Evolutionary conservation across 2,329 filamentous ascomycete species (phyloP), one percentile per base, ranked within the genome.

Genomic region (Macrophomina pseudophaseolina): DNA sequence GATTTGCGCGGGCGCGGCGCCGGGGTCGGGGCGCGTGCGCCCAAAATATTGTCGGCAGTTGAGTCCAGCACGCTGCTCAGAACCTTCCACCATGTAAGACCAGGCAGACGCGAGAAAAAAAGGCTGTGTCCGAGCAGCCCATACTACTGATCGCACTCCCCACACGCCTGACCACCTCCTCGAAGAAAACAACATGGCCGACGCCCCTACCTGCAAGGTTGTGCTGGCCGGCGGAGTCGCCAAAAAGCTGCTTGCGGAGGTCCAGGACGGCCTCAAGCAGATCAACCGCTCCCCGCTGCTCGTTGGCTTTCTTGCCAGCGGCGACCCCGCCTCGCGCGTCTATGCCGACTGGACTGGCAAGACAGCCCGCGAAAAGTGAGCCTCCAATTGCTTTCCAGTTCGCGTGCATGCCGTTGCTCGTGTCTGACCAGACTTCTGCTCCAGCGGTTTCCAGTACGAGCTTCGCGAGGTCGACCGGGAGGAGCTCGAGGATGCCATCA

Each of bases 321-420:
- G 87, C 71, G 95, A 99, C 80, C 93, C 94, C 35, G 92, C 93
- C 46, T 94, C 94, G 38, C 85, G 91, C 73, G 93, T 96, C 83
- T 98, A 99, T 78, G 95, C 95, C 65, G 92, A 97, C 79, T 97
- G 93, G 92, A 97, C 94, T 48, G 92, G 93, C 80, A 97, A 97
- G 86, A 97, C 95, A 4, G 97, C 93, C 80, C 87, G 90, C 79
- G 94, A 98, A 79, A 96, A 97, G 94, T 97, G 85, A 90, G 91
- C 77, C 67, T 71, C 64, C 48, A 49, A 23, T 58, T 35, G 42
- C 38, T 42, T 42, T 59, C 30, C 59, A 35, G 23, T 52, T 28
- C 28, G 18, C 49, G 30, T 40, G 46, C 40, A 51, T 35, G 14
- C 16, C 52, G 44, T 35, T 48, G 14, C 54, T 42, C 54, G 18